Conservation (phyloP, 331 rosid species). For the Stylosanthes scabra region DNA sequence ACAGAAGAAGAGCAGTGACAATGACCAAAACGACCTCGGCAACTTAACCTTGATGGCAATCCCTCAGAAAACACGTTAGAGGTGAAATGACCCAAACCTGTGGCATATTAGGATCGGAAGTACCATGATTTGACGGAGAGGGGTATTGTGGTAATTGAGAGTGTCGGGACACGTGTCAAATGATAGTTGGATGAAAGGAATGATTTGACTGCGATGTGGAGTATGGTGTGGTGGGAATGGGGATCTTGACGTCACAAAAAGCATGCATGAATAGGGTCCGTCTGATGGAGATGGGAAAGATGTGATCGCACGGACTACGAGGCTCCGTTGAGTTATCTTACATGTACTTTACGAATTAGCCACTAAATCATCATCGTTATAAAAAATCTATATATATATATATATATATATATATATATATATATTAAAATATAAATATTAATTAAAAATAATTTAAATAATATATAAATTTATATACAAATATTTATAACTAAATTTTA, state of each 20-base stretch:
- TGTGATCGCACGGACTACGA: conserved; percentile 28
- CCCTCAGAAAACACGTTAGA: conserved; percentile 36
- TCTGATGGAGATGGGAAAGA: conserved; percentile 18
- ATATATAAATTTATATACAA: no score
- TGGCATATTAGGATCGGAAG: conserved; percentile 38
- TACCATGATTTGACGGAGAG: conserved; percentile 48
- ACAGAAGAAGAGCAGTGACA: conserved; percentile 22
- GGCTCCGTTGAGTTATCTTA: not conserved
- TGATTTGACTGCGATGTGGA: conserved; percentile 37
- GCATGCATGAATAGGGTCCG: conserved; percentile 36
- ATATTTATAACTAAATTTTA: no score
- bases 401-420: no score
- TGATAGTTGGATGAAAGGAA: not conserved
- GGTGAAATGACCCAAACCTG: conserved; percentile 31
- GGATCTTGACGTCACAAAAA: conserved; percentile 35
- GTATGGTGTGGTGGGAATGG: not conserved
- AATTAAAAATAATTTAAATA: no score
- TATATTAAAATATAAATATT: no score
- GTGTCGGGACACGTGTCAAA: not conserved
- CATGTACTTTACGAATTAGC: no score
- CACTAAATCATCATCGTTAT: no score
- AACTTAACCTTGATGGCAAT: conserved; percentile 36
- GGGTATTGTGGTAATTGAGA: conserved; percentile 44
- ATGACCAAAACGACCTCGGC: conserved; percentile 59
- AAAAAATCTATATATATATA: no score